phyloP scores from a whole-genome alignment of 495 filamentous ascomycete species.

The Cercophora sp. region DNA sequence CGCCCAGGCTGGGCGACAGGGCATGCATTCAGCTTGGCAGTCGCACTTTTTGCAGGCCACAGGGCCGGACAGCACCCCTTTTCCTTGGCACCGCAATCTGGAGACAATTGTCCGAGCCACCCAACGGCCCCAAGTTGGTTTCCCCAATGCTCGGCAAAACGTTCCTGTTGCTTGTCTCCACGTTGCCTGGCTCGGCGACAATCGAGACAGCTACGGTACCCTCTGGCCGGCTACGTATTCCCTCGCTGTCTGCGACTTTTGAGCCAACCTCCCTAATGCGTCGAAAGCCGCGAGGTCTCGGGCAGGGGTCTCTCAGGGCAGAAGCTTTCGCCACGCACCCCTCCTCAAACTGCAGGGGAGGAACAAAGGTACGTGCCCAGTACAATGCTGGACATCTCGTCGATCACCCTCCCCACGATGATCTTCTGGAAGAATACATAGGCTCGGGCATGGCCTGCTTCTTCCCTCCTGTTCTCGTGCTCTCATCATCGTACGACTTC shows the following conservation, averaged over 20 bases:
- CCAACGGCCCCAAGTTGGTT: background rate
- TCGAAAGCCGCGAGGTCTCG: too few species aligned
- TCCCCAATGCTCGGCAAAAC: constrained; percentile 1
- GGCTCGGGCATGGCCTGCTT: background rate
- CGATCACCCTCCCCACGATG: constrained; percentile 6
- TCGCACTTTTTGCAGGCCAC: background rate
- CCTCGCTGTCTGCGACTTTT: too few species aligned
- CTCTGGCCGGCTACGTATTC: too few species aligned
- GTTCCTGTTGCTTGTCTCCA: background rate
- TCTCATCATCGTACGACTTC: constrained; percentile 15
- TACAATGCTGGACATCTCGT: constrained; percentile 1
- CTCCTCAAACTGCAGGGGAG: constrained; percentile 6
- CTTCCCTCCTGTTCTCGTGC: background rate
- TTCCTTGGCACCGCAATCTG: constrained; percentile 3
- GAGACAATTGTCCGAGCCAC: background rate
- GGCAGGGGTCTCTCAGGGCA: too few species aligned
- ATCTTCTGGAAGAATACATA: constrained; percentile 12
- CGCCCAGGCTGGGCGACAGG: constrained; percentile 3
- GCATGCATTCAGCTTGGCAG: background rate
- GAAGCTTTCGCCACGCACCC: background rate
- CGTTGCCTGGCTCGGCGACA: background rate
- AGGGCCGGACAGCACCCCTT: background rate
- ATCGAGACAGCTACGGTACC: background rate
- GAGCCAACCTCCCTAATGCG: too few species aligned
- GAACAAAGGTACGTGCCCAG: constrained; percentile 3